Evolutionary conservation across 306 rosid genomes (phyloP), one percentile per base, ranked within the genome.

Genomic region (Dryas drummondii): DNA sequence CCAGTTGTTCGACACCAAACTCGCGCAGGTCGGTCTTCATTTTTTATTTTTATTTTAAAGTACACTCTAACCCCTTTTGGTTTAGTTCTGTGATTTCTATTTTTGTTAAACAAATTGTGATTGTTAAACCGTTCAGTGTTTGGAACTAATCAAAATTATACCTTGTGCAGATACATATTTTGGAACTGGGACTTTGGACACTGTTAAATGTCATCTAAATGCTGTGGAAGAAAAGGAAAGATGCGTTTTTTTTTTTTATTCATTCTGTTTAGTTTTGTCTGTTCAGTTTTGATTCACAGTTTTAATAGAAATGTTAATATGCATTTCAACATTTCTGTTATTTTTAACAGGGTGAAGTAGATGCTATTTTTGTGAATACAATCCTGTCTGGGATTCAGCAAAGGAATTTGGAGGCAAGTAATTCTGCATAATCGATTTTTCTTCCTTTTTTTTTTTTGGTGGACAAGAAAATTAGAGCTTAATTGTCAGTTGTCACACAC

Each of bases 331-430:
- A 71, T 79, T 55, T 58, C 3, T 46, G 44, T 47, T 44, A 55
- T 76, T 58, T 72, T 72, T 42, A 44, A 79, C 90, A 94, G 97
- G 93, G 66, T 51, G 93, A 85, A 71, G 87, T 92, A 71, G 97
- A 91, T 87, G 97, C 92, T 73, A 79, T 94, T 78, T 94, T 90
- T 80, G 93, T 92, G 58, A 94, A 94, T 82, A 49, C 96, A 16
- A 86, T 78, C 56, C 80, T 94, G 10, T 87, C 96, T 66, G 91
- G 99, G 70, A 61, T 87, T 85, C 99, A 94, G 80, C 96, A 90
- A 60, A 84, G 99, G 74, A 94, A 94, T 84, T 83, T 94, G 79
- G 97, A 94, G 97, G 99, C 73, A 81, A 76, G 88, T 88, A 60
- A 37, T 79, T 73, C 1, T 53, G 59, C 45, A 71, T 41, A 32